Percentiles rank a stretch among this genome's conserved stretches.
These are phyloP conservation scores for Datisca glomerata DNA, from an alignment of 306 rosid species.

Conservation along the genomic window DNA sequence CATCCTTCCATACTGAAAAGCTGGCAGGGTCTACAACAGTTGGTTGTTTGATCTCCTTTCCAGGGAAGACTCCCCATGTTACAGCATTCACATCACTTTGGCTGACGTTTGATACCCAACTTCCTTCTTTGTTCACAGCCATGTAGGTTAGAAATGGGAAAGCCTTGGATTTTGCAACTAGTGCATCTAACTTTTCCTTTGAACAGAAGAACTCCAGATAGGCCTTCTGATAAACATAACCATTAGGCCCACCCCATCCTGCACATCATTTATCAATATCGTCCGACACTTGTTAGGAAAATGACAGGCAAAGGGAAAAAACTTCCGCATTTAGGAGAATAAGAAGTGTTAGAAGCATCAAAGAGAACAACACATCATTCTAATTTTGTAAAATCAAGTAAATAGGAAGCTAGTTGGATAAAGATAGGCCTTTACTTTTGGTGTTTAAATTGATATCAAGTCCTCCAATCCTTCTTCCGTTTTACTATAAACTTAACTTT, in stretches of 20 bases:
- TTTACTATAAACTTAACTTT: too few relatives aligned
- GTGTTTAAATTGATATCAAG: too few relatives aligned
- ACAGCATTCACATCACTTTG: conserved; percentile 80
- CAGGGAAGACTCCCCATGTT: conserved; percentile 98
- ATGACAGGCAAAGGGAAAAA: too few relatives aligned
- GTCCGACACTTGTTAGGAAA: too few relatives aligned
- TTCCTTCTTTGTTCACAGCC: conserved; percentile 77
- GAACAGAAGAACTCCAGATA: conserved; percentile 95
- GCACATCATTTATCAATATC: conserved; percentile 5
- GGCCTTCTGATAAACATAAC: conserved; percentile 92
- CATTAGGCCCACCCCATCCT: conserved; percentile 98
- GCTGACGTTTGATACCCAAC: conserved; percentile 54
- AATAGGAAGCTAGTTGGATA: too few relatives aligned
- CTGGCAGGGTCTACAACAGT: conserved; percentile 88
- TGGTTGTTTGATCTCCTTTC: conserved; percentile 87
- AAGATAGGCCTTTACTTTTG: too few relatives aligned
- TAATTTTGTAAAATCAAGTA: too few relatives aligned
- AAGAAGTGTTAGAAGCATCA: too few relatives aligned
- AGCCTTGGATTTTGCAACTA: conserved; percentile 56
- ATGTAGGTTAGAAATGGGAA: conserved; percentile 60
- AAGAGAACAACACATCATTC: too few relatives aligned
- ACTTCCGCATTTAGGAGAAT: too few relatives aligned
- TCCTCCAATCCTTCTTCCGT: too few relatives aligned
- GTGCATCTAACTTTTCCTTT: conserved; percentile 53
- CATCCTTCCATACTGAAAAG: conserved; percentile 87